phyloP scores from a whole-genome alignment of 768 basidiomycete species.

The Rhizopogon sp. region DNA sequence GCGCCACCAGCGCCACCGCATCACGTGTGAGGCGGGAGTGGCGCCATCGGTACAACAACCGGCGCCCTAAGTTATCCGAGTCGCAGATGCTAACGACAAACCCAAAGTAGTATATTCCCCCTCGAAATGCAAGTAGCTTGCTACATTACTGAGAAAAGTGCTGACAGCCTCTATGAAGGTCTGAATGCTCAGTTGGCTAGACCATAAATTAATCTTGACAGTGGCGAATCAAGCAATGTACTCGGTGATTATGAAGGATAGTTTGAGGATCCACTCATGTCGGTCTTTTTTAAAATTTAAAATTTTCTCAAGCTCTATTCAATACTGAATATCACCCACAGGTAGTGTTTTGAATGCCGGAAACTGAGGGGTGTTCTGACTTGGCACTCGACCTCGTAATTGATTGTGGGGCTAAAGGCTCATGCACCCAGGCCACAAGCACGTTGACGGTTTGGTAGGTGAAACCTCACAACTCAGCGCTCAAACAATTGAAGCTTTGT shows the following conservation, averaged over 20 bases:
- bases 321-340: not conserved
- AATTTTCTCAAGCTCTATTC: no score
- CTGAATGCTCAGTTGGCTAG: not conserved
- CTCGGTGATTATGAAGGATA: no score
- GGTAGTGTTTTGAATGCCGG: not conserved
- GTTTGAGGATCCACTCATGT: not conserved
- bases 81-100: not conserved
- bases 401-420: not conserved
- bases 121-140: not conserved
- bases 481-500: no score
- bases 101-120: not conserved
- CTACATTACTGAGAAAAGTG: not conserved
- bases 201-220: not conserved
- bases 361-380: not conserved
- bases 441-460: not conserved
- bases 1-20: constrained; percentile 31
- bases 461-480: not conserved
- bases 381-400: not conserved
- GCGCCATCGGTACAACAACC: not conserved
- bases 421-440: not conserved
- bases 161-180: not conserved
- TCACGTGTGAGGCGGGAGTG: constrained; percentile 21
- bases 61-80: not conserved
- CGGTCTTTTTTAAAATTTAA: not conserved
- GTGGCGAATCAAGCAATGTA: not conserved